A percentile compares a stretch with the other conserved stretches of the same genome.
These are phyloP conservation scores for Phytophthora boehmeriae DNA, from an alignment of 352 stramenopile genomes.

Conservation along the genomic window DNA sequence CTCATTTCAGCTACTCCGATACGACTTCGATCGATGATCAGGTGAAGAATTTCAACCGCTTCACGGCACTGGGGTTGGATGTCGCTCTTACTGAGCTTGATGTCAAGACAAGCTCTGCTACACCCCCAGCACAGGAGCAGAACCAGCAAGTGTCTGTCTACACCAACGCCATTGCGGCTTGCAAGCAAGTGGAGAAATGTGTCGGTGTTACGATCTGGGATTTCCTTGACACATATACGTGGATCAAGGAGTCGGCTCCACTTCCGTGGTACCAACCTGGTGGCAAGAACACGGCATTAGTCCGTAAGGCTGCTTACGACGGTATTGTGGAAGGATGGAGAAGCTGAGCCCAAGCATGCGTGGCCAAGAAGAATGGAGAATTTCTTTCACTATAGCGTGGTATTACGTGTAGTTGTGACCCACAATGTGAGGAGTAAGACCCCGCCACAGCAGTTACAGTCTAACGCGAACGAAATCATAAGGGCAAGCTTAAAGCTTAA, in stretches of 20 bases:
- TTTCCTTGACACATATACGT: conserved; percentile 14
- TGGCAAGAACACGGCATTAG: conserved; percentile 4
- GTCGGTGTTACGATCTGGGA: conserved; percentile 7
- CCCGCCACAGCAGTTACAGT: too few relatives aligned
- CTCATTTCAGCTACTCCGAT: neutral
- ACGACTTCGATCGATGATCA: conserved; percentile 2
- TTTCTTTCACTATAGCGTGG: too few relatives aligned
- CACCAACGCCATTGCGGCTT: conserved; percentile 5
- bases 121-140: neutral
- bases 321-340: conserved; percentile 4
- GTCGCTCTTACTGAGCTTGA: conserved; percentile 15
- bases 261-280: conserved; percentile 9
- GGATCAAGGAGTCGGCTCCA: conserved; percentile 1
- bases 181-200: conserved; percentile 7
- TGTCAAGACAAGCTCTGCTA: conserved; percentile 4
- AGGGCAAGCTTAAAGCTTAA: too few relatives aligned
- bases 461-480: too few relatives aligned
- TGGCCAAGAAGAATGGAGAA: too few relatives aligned
- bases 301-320: conserved; percentile 11
- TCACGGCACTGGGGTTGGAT: conserved; percentile 6
- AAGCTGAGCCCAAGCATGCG: neutral
- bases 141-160: conserved; percentile 3
- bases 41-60: conserved; percentile 11
- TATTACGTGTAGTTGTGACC: too few relatives aligned
- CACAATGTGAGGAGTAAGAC: too few relatives aligned